Conservation (phyloP, 2,329 filamentous ascomycete genomes). For the Aureobasidium subglaciale region DNA sequence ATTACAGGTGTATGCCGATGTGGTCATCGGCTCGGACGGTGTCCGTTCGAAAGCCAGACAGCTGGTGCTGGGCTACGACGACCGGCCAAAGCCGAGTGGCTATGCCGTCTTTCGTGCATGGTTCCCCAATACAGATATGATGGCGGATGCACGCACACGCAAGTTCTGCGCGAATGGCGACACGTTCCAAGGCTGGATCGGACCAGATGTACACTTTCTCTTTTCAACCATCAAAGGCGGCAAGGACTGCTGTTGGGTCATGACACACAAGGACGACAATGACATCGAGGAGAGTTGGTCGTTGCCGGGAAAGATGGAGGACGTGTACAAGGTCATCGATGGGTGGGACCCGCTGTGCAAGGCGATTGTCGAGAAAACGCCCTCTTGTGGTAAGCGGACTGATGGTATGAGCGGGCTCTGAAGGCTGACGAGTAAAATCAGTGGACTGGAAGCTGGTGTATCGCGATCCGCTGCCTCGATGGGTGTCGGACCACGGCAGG, state of each 20-base stretch:
- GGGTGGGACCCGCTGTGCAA: slow-evolving; percentile 39
- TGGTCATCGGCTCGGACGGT: slow-evolving; percentile 45
- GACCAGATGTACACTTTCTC: slow-evolving; percentile 32
- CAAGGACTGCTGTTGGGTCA: slow-evolving; percentile 35
- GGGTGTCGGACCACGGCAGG: slow-evolving; percentile 44
- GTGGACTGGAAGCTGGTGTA: slow-evolving; percentile 53
- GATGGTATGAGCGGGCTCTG: not conserved
- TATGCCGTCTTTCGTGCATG: slow-evolving; percentile 48
- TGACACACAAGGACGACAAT: slow-evolving; percentile 39
- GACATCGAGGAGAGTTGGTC: slow-evolving; percentile 43
- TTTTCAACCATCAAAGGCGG: slow-evolving; percentile 32
- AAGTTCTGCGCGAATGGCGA: slow-evolving; percentile 34
- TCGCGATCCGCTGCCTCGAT: slow-evolving; percentile 46
- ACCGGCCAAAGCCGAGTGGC: slow-evolving; percentile 46
- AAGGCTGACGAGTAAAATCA: not conserved
- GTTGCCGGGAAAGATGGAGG: slow-evolving; percentile 39
- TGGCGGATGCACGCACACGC: slow-evolving; percentile 31
- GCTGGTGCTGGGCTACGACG: slow-evolving; percentile 45
- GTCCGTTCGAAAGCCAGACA: slow-evolving; percentile 46
- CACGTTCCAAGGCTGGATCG: slow-evolving; percentile 33
- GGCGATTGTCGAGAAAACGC: slow-evolving; percentile 38
- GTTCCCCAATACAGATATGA: slow-evolving; percentile 33
- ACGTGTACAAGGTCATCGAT: slow-evolving; percentile 32
- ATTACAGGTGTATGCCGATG: slow-evolving; percentile 34
- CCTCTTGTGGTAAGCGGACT: slow-evolving; percentile 11